Evolutionary conservation across 495 filamentous ascomycete genomes (phyloP).

Genomic region (Choiromyces venosus): DNA sequence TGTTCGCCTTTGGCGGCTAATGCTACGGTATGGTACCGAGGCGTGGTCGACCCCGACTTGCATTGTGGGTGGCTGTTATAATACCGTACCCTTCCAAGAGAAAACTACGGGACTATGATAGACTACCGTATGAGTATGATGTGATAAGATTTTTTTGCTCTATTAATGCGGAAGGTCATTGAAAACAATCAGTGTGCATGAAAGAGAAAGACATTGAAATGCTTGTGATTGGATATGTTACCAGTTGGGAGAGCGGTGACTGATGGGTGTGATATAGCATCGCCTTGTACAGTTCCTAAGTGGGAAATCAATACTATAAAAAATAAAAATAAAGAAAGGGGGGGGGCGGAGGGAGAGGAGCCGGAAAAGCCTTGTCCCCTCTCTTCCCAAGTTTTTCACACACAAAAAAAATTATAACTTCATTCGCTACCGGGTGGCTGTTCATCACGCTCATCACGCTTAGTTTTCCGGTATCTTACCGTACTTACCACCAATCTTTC

Average conservation of each 20-base stretch:
- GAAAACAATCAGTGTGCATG: background rate
- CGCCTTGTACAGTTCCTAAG: background rate
- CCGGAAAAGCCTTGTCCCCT: background rate
- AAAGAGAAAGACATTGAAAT: background rate
- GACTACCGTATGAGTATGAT: too few species aligned
- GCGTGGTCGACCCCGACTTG: background rate
- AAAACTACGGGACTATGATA: background rate
- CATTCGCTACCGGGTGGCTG: background rate
- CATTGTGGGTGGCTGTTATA: background rate
- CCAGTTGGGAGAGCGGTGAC: background rate
- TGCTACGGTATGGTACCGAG: background rate
- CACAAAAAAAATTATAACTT: background rate
- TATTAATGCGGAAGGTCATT: background rate
- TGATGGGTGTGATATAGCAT: background rate
- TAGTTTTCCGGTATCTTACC: background rate
- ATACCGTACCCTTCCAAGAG: background rate
- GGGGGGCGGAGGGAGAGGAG: background rate
- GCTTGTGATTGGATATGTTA: background rate
- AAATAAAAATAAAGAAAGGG: background rate
- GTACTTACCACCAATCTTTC: background rate
- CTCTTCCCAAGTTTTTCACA: background rate
- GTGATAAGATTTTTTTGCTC: background rate
- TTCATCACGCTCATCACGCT: background rate
- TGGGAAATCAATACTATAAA: background rate
- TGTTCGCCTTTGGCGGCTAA: background rate